Conservation (phyloP, 768 basidiomycete genomes). For the Russula dissimulans region DNA sequence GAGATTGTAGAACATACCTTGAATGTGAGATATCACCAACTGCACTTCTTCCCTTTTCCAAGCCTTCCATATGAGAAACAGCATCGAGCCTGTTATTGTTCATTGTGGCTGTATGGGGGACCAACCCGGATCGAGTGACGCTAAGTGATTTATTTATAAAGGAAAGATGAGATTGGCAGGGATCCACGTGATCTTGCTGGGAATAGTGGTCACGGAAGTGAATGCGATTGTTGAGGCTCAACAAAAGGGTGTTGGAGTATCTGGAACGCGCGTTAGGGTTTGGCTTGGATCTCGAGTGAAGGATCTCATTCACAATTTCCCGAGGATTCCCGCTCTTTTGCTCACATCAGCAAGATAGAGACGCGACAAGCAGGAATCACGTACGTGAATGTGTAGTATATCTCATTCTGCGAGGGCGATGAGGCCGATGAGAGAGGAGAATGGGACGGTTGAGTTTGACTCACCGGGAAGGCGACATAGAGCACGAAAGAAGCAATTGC, state of each 20-base stretch:
- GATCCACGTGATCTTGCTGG: background rate
- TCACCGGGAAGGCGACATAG: constrained; percentile 9
- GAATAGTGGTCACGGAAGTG: constrained; percentile 9
- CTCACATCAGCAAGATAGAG: background rate
- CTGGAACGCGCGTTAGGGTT: background rate
- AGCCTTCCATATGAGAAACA: background rate
- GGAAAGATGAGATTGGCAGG: background rate
- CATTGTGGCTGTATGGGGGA: background rate
- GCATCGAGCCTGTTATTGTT: too few relatives aligned
- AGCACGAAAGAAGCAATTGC: constrained; percentile 6
- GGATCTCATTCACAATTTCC: constrained; percentile 12
- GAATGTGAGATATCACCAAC: background rate
- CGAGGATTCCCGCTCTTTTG: constrained; percentile 19
- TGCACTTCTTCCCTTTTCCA: background rate
- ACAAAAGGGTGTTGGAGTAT: constrained; percentile 23
- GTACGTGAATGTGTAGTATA: constrained; percentile 10
- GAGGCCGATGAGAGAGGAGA: background rate
- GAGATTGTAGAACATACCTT: background rate
- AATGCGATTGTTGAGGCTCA: constrained; percentile 21
- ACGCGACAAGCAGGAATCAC: background rate
- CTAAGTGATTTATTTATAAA: background rate
- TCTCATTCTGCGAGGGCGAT: background rate
- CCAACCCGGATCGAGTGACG: background rate
- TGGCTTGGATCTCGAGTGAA: background rate
- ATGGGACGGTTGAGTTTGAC: background rate